These are phyloP conservation scores for Sclerotiophoma versabilis DNA, from an alignment of 2,329 filamentous ascomycete genomes.

Conservation along the genomic window DNA sequence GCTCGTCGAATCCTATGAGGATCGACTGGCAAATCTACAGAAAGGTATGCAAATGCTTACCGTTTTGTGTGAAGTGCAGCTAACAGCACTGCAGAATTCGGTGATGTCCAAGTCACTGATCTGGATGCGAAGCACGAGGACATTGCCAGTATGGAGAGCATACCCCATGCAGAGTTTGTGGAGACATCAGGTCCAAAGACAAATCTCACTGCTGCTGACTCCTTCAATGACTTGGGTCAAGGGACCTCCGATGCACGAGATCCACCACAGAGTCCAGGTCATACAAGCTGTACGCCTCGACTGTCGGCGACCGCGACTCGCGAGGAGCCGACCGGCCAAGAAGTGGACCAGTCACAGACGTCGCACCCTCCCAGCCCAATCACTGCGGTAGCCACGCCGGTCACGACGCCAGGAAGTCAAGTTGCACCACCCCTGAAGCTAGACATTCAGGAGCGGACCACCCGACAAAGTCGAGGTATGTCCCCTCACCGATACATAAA, in stretches of 20 bases:
- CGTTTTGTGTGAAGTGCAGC: not conserved
- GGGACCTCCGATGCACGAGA: slow-evolving; percentile 1
- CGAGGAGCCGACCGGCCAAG: not conserved
- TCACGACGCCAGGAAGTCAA: not conserved
- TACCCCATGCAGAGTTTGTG: slow-evolving; percentile 12
- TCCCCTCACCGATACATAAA: not conserved
- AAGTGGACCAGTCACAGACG: not conserved
- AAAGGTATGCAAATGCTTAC: slow-evolving; percentile 6
- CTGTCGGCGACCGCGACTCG: not conserved
- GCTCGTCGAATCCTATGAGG: slow-evolving; percentile 36
- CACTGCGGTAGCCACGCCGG: slow-evolving; percentile 5
- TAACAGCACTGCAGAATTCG: slow-evolving; percentile 24
- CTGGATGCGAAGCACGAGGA: slow-evolving; percentile 21
- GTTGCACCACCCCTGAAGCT: not conserved
- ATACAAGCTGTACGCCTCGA: not conserved
- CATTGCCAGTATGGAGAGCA: not conserved
- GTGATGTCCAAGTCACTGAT: slow-evolving; percentile 27
- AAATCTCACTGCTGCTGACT: not conserved
- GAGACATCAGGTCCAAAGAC: not conserved
- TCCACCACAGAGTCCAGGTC: not conserved
- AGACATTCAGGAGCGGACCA: slow-evolving; percentile 4
- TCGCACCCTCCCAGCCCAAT: not conserved
- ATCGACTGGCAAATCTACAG: slow-evolving; percentile 34
- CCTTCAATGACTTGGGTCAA: not conserved
- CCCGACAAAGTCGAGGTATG: slow-evolving; percentile 13